Evolutionary conservation across 116 monocot genomes (phyloP).

Genomic region (Posidonia oceanica): DNA sequence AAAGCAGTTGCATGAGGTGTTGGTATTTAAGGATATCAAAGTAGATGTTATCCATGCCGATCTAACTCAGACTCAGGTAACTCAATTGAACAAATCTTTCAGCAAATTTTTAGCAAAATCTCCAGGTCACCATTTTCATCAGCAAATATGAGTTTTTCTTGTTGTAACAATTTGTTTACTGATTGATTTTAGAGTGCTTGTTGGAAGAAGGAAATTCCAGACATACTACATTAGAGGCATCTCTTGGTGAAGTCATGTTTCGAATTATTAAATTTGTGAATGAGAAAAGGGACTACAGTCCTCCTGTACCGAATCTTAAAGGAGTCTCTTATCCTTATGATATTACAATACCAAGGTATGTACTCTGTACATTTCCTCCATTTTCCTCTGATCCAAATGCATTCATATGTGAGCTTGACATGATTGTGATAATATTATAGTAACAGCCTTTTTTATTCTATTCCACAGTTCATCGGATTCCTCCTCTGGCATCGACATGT

Average conservation of each 20-base stretch:
- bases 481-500: constrained; percentile 66
- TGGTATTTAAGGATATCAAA: constrained; percentile 83
- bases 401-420: too few species aligned
- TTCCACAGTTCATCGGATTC: constrained; percentile 49
- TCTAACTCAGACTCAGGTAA: constrained; percentile 73
- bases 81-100: neutral
- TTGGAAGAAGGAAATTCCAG: constrained; percentile 49
- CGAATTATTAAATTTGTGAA: constrained; percentile 94
- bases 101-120: too few species aligned
- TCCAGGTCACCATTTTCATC: neutral
- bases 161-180: neutral
- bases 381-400: neutral
- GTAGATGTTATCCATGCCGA: constrained; percentile 94
- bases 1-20: constrained; percentile 74
- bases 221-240: constrained; percentile 49
- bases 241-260: constrained; percentile 74
- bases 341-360: constrained; percentile 76
- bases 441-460: neutral
- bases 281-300: constrained; percentile 91
- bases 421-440: too few species aligned
- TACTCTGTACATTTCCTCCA: neutral
- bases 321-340: constrained; percentile 77
- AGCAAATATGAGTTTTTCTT: too few species aligned
- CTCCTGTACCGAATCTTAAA: constrained; percentile 61
- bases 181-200: constrained; percentile 18